Base-by-base conservation (phyloP, 148 eudicot species). In the Fagopyrum tataricum region DNA sequence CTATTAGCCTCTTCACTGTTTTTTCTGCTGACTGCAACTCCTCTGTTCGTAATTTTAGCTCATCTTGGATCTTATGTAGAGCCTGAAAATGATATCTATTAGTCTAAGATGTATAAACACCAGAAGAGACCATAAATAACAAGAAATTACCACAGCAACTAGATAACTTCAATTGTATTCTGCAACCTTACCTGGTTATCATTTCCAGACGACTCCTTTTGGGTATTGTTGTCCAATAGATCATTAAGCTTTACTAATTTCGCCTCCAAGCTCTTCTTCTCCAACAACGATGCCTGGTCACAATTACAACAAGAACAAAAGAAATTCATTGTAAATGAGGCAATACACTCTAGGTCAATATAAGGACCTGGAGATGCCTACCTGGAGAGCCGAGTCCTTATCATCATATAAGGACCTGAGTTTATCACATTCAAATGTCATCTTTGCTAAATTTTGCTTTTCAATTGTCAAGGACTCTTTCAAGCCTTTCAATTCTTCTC, bases 11-110 rank as follows among this genome's bases (percentile, higher is more conserved):
- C 76, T 86, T 92, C 14, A 81, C 86, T 21, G 90, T 81, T 79
- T 84, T 93, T 84, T 89, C 99, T 41, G 90, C 91, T 48, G 81
- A 77, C 73, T 73, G 96, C 78, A 92, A 80, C 89, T 92, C 96
- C 48, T 84, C 81, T 75, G 70, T 87, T 59, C 97, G 91, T 58
- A 78, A 71, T 74, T 80, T 89, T 59, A 96, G 55, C 73, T 96
- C 99, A 58, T 89, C 87, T 81, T 92, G 90, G 49, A 86, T 73
- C 84, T 86, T 86, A 12, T 77, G 79, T 72, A 90, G 76, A 47
- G 82, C 92, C 99, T 96, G 76, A 72, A 20, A 75, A 41, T 44
- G 4, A 70, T 15, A 75, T 47, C 7, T 1, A 8, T 75, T 43
- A 66, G 37, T 39, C 17, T 43, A 43, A 42, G 49, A 15, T 64